These are phyloP conservation scores for Exophiala calicioides DNA, from an alignment of 2,329 filamentous ascomycete genomes.

Conservation along the genomic window DNA sequence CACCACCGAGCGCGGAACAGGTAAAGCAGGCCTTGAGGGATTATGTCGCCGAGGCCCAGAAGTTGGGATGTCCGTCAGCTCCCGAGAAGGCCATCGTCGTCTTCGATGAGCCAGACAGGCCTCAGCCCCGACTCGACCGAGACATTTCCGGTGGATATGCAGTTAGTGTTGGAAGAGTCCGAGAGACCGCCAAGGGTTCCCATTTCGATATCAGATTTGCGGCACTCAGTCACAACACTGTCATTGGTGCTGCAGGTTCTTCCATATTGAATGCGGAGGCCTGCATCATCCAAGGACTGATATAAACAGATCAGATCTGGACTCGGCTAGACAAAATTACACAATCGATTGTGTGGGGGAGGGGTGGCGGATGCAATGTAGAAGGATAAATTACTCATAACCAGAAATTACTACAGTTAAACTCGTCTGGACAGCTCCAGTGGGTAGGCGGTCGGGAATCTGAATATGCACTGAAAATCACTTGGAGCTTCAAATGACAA, in stretches of 20 bases:
- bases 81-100: slow-evolving; percentile 80
- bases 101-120: slow-evolving; percentile 85
- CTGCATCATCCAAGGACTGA: slow-evolving; percentile 82
- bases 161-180: slow-evolving; percentile 82
- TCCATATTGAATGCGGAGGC: slow-evolving; percentile 94
- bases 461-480: too few species aligned
- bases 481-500: too few species aligned
- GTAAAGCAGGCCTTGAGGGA: slow-evolving; percentile 77
- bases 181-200: slow-evolving; percentile 76
- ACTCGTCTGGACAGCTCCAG: too few species aligned
- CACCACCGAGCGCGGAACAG: slow-evolving; percentile 71
- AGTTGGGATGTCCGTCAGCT: slow-evolving; percentile 82
- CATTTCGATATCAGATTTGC: slow-evolving; percentile 96
- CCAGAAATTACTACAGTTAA: too few species aligned
- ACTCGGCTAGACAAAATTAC: background rate
- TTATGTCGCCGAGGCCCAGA: slow-evolving; percentile 80
- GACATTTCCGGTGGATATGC: slow-evolving; percentile 84
- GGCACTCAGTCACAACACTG: slow-evolving; percentile 84
- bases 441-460: too few species aligned
- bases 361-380: too few species aligned
- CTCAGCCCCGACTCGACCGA: slow-evolving; percentile 86
- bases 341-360: too few species aligned
- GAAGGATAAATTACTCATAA: too few species aligned
- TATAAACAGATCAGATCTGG: slow-evolving; percentile 48
- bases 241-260: slow-evolving; percentile 91